Conservation (phyloP, 2,329 filamentous ascomycete genomes). For the Chaetomiaceae sp. region DNA sequence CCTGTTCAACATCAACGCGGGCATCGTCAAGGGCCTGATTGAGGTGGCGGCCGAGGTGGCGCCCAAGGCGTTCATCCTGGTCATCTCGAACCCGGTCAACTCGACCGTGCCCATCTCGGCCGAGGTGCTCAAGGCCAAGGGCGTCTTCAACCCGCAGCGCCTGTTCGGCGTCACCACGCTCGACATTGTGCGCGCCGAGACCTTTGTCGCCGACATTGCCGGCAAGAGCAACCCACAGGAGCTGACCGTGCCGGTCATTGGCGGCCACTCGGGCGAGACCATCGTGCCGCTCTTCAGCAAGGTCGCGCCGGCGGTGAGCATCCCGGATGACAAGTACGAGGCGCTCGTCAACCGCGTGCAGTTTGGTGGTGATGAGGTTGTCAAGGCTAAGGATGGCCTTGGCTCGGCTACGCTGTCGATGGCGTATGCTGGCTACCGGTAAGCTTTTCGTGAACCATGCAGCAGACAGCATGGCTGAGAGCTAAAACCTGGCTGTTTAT, state of each 20-base stretch:
- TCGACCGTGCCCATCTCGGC: conserved; percentile 96
- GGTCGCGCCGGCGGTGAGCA: conserved; percentile 69
- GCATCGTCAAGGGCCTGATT: conserved; percentile 91
- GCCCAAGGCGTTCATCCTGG: conserved; percentile 89
- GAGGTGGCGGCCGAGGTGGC: conserved; percentile 80
- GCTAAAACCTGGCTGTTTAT: conserved; percentile 14
- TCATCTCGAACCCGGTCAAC: conserved; percentile 99
- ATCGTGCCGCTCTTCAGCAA: conserved; percentile 97
- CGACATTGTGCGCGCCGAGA: conserved; percentile 96
- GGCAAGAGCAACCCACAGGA: conserved; percentile 78
- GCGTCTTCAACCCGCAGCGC: conserved; percentile 89
- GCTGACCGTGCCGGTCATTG: conserved; percentile 83
- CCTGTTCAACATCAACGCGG: conserved; percentile 99
- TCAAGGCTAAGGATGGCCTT: conserved; percentile 78
- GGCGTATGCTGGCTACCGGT: conserved; percentile 91
- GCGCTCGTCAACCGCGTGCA: conserved; percentile 90
- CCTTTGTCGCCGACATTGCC: conserved; percentile 80
- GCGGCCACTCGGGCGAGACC: conserved; percentile 95
- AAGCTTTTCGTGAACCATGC: conserved; percentile 27
- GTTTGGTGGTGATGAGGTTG: conserved; percentile 93
- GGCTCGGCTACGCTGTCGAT: conserved; percentile 81
- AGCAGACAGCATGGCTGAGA: neutral
- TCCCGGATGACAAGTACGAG: conserved; percentile 85
- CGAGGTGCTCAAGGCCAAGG: conserved; percentile 89
- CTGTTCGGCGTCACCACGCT: conserved; percentile 98